These are phyloP conservation scores for Salix viminalis DNA, from an alignment of 345 rosid species.

Conservation along the genomic window DNA sequence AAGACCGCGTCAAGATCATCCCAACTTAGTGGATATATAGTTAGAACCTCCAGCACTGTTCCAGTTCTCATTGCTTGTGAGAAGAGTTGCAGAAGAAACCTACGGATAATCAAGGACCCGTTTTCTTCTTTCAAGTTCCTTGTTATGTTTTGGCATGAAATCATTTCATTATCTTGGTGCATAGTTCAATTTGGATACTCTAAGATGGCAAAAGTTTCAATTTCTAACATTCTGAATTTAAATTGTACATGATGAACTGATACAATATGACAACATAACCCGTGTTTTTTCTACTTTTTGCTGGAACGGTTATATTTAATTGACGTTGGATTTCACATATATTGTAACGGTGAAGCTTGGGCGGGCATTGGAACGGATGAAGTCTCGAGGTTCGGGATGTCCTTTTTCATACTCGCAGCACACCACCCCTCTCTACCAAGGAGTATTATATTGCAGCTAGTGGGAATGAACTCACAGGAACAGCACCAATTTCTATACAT, in stretches of 20 bases:
- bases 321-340: not conserved
- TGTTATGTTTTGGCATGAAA: not conserved
- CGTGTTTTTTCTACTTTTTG: not conserved
- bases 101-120: not conserved
- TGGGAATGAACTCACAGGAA: not conserved
- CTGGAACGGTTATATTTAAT: not conserved
- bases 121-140: not conserved
- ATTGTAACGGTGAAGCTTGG: no score
- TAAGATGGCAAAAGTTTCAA: not conserved
- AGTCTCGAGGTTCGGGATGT: not conserved
- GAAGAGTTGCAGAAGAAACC: constrained; percentile 9
- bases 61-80: constrained; percentile 39
- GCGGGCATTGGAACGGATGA: no score
- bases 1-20: constrained; percentile 17
- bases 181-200: not conserved
- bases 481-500: not conserved
- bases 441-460: not conserved
- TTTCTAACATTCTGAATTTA: not conserved
- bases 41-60: not conserved
- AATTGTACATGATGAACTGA: constrained; percentile 6
- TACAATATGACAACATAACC: not conserved
- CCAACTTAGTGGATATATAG: constrained; percentile 36
- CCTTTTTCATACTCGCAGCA: not conserved
- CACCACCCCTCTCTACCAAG: no score
- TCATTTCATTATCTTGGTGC: not conserved